Conservation (phyloP, 106 monocot species). For the Dendrobium officinale region DNA sequence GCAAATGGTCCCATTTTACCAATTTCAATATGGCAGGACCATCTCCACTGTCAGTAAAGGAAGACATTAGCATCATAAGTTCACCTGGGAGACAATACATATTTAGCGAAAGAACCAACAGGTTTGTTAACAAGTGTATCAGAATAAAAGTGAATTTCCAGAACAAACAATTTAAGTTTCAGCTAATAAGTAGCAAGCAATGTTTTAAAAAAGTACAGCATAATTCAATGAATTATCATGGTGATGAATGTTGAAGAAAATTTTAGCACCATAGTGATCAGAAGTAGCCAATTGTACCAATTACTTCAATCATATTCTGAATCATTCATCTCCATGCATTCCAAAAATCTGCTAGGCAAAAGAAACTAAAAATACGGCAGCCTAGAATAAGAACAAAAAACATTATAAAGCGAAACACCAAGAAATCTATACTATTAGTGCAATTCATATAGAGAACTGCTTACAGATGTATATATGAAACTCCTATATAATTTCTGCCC, state of each 20-base stretch:
- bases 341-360: background rate
- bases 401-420: background rate
- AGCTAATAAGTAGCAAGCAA: background rate
- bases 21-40: constrained; percentile 58
- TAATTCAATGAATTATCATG: background rate
- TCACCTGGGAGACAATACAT: constrained; percentile 12
- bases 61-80: constrained; percentile 23
- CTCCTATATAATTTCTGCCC: no score
- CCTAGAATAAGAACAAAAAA: background rate
- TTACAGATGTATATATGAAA: no score
- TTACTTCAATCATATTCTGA: background rate
- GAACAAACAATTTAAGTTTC: background rate
- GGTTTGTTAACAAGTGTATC: background rate
- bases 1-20: constrained; percentile 41
- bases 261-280: background rate
- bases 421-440: no score
- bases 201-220: background rate
- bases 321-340: background rate
- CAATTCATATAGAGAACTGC: no score
- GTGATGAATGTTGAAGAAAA: background rate
- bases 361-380: background rate
- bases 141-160: background rate
- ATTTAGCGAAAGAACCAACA: background rate
- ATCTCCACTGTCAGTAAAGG: constrained; percentile 25
- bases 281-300: background rate